Base-by-base conservation (phyloP, 108 stramenopile genomes). In the Phaeodactylum tricornutum region DNA sequence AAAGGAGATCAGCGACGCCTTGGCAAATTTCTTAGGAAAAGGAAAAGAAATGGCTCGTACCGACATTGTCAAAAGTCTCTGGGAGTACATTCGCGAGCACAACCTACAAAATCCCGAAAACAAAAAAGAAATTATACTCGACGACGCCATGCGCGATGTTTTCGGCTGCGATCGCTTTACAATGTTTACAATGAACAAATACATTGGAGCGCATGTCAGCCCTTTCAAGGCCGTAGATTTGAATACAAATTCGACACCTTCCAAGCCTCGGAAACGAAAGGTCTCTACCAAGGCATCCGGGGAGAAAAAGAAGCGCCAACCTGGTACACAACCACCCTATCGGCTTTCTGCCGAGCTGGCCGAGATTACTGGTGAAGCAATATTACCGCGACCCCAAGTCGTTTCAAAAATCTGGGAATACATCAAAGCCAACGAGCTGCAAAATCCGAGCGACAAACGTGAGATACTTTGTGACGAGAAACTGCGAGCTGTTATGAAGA, bases 141-240 rank as follows among this genome's bases (percentile, higher is more conserved):
- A 87, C 29, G 69, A 60, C 11, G 71, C 71, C 29, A 75, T 86
- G 77, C 32, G 71, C 35, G 34, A 60, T n/a, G 79, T 87, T 33
- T 82, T 93, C 53, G 79, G 79, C 4, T 52, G 73, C 38, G 40
- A 73, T 8, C 64, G 30, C 15, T 85, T 93, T 14, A 84, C 85
- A n/a, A 93, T 93, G 83, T 93, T 90, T 50, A 71, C 78, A 40
- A 87, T 93, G 87, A 90, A 85, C 53, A 84, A 84, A 49, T 74
- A 77, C 52, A 53, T 84, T 37, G 57, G 64, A 9, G 69, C 76
- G 0, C 87, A 90, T 54, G 65, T 85, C 30, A 53, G 83, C 22
- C 87, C 87, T 14, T 90, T 72, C 58, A 76, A 66, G 45, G 79
- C 87, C 12, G 62, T 89, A 33, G 80, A 89, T 57, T 63, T 89